Evolutionary conservation across 1,284 basidiomycete genomes (phyloP), one percentile per base, ranked within the genome.

Genomic region (Sporisorium exsertum): DNA sequence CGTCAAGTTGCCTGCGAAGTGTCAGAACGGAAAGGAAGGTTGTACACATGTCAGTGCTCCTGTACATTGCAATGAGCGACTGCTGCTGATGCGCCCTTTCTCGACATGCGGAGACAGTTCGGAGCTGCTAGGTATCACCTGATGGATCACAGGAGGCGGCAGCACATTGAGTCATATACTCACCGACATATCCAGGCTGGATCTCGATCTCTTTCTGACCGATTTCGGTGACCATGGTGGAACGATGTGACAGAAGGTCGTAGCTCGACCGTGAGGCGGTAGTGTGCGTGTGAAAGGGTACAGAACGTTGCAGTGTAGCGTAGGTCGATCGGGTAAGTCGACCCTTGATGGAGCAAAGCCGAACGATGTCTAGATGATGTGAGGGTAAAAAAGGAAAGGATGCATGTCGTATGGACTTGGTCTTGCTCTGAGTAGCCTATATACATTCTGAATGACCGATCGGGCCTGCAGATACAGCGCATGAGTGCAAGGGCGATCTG

Each of bases 1-100:
- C 18, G 79, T 84, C 43, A 86, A 62, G 51, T 84, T 84, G 50
- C 86, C 86, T 81, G 60, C 6, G 42, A 35, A 24, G 26, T 18
- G 37, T 18, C 37, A 20, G 37, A 12, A 15, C 5, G 12, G n/a
- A 33, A 22, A 29, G 37, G 10, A 22, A 1, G 33, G 5, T 15
- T 2, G 12, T 40, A 18, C 18, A 18, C 7, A 10, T 40, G 46
- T 56, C 24, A 68, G 58, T 35, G 13, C 40, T 10, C 15, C 15
- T 37, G 33, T 16, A 9, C 20, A 24, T 15, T 18, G 13, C 5
- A 26, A 33, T 18, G 49, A 22, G 35, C 24, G n/a, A 6, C 27
- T 32, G 3, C 12, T n/a, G 47, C 26, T n/a, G 8, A 13, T n/a
- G n/a, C 9, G 20, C 49, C 13, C 18, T 18, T 50, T 20, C 49